Evolutionary conservation across 2,329 filamentous ascomycete species (phyloP).

Genomic region (Monosporascus sp.): DNA sequence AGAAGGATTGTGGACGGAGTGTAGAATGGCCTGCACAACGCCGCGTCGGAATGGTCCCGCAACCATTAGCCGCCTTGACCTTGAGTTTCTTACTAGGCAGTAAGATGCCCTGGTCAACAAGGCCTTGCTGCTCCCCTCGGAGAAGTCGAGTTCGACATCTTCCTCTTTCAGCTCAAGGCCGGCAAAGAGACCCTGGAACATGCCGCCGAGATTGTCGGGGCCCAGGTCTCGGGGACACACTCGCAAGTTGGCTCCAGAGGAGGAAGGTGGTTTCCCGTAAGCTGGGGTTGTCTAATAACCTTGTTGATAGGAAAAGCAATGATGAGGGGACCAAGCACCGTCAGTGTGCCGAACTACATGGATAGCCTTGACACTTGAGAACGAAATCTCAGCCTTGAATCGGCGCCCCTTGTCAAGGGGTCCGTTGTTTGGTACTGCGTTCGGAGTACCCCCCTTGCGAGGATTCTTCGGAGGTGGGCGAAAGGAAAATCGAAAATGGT

Average conservation of each 20-base stretch:
- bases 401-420: constrained; percentile 6
- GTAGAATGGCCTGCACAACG: no score
- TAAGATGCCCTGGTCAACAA: constrained; percentile 42
- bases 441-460: constrained; percentile 7
- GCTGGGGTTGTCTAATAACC: constrained; percentile 71
- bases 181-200: constrained; percentile 74
- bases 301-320: constrained; percentile 32
- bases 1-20: no score
- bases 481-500: no score
- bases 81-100: constrained; percentile 82
- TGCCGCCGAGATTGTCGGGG: constrained; percentile 64
- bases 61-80: constrained; percentile 50
- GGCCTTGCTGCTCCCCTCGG: constrained; percentile 48
- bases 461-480: constrained; percentile 8
- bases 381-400: constrained; percentile 31
- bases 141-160: constrained; percentile 67
- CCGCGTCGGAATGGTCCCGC: constrained; percentile 16
- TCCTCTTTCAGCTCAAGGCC: constrained; percentile 85
- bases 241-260: constrained; percentile 88
- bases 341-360: constrained; percentile 21
- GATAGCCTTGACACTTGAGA: no score
- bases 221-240: constrained; percentile 78
- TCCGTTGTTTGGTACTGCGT: constrained; percentile 4
- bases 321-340: constrained; percentile 33
- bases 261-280: constrained; percentile 97